These are phyloP conservation scores for Fragosphaeria purpurea DNA, from an alignment of 2,329 filamentous ascomycete genomes.

Conservation along the genomic window DNA sequence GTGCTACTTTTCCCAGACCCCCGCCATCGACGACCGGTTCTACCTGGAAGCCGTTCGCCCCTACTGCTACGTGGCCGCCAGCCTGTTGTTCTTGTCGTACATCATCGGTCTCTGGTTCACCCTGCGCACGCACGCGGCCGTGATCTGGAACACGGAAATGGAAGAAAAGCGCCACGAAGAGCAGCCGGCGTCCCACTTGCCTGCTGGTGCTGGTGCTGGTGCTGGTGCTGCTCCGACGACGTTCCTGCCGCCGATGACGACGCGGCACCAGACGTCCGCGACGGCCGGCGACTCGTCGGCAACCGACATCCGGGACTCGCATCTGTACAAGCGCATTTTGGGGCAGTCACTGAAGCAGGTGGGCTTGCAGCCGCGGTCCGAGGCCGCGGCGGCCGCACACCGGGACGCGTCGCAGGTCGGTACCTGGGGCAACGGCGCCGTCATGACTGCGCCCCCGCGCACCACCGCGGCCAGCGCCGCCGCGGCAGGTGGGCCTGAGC, in stretches of 20 bases:
- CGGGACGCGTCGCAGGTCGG: conserved; percentile 50
- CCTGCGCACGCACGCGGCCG: conserved; percentile 84
- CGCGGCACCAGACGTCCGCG: conserved; percentile 8
- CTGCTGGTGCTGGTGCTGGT: background rate
- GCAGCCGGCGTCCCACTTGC: background rate
- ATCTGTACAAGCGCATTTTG: conserved; percentile 86
- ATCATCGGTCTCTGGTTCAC: conserved; percentile 93
- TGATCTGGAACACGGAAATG: conserved; percentile 85
- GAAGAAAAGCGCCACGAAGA: conserved; percentile 62
- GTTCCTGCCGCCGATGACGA: too few species aligned
- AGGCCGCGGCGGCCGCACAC: conserved; percentile 27
- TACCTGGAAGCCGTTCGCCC: conserved; percentile 85
- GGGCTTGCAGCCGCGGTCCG: conserved; percentile 48
- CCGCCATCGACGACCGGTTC: conserved; percentile 76
- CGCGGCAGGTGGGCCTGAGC: conserved; percentile 24
- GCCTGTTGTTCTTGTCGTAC: conserved; percentile 84
- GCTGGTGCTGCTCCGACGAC: too few species aligned
- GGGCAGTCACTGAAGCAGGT: conserved; percentile 82
- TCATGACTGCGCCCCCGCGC: too few species aligned
- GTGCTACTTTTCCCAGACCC: conserved; percentile 86
- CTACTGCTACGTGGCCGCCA: conserved; percentile 82
- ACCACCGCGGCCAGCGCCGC: too few species aligned
- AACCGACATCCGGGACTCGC: conserved; percentile 72
- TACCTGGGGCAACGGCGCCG: background rate
- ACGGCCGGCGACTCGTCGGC: conserved; percentile 38